phyloP scores from a whole-genome alignment of 441 rosid genomes.

The Macaranga tanarius region DNA sequence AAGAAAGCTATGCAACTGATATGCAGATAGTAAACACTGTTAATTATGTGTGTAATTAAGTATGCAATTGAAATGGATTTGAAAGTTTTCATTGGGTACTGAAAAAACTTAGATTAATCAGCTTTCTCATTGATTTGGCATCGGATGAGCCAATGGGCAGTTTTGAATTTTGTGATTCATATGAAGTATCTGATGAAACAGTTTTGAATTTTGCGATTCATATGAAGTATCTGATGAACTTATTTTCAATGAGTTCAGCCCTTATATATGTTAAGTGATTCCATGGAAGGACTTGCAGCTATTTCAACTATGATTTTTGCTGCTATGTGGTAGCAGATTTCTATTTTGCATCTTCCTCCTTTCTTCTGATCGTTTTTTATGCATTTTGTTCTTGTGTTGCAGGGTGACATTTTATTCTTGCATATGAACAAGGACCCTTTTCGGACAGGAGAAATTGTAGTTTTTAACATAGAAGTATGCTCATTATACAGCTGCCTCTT shows the following conservation, averaged over 20 bases:
- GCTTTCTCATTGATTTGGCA: not conserved
- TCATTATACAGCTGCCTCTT: not conserved
- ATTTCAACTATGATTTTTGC: not conserved
- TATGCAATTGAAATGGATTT: not conserved
- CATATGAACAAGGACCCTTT: constrained; percentile 73
- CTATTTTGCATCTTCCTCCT: not conserved
- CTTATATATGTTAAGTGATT: not conserved
- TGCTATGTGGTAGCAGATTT: no score
- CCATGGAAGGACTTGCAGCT: not conserved
- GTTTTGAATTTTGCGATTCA: not conserved
- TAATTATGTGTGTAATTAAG: not conserved
- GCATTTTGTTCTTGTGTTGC: constrained; percentile 17
- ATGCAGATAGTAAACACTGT: not conserved
- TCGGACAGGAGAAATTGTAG: constrained; percentile 84
- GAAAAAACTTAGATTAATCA: not conserved
- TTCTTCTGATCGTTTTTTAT: no score
- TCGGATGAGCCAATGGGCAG: not conserved
- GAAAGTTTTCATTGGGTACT: no score
- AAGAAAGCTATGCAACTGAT: not conserved
- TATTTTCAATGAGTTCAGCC: not conserved
- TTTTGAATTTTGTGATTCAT: not conserved
- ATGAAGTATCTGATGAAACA: no score
- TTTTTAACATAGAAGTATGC: constrained; percentile 66
- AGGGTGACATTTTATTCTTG: constrained; percentile 89
- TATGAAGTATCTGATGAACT: not conserved